phyloP scores from a whole-genome alignment of 2,329 filamentous ascomycete species.

The Hypoxylon sp. region DNA sequence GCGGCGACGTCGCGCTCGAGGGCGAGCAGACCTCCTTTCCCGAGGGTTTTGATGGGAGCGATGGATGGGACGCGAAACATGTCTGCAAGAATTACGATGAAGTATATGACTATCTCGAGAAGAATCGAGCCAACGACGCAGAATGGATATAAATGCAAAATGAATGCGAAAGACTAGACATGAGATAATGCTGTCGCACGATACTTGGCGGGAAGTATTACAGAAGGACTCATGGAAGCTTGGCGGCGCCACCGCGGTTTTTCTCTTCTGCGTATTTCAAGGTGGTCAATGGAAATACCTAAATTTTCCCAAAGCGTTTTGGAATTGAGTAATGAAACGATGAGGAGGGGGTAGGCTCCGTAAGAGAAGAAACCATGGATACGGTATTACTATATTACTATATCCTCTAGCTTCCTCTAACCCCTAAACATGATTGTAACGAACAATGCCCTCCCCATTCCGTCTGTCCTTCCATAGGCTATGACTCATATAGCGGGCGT shows the following conservation, averaged over 20 bases:
- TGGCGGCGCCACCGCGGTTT: background rate
- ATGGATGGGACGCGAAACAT: conserved; percentile 62
- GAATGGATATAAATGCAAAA: conserved; percentile 56
- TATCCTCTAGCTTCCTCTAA: background rate
- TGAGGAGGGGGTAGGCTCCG: background rate
- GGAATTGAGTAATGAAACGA: background rate
- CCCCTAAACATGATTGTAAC: background rate
- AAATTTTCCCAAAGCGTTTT: background rate
- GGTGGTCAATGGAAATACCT: too few species aligned
- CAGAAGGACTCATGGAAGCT: background rate
- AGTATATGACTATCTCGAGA: conserved; percentile 56
- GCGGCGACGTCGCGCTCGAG: conserved; percentile 52
- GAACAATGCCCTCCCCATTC: background rate
- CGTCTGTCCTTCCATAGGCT: background rate
- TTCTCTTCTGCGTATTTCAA: too few species aligned
- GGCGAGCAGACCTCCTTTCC: conserved; percentile 61
- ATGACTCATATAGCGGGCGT: background rate
- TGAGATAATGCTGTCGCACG: background rate
- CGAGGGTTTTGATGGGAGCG: conserved; percentile 56
- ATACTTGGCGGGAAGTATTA: background rate
- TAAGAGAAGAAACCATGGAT: background rate
- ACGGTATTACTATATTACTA: background rate
- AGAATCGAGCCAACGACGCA: conserved; percentile 55
- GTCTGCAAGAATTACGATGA: conserved; percentile 59
- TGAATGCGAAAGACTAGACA: background rate